A percentile compares a stretch with the other conserved stretches of the same genome.
Conservation (phyloP, 495 filamentous ascomycete genomes). For the Friedmanniomyces simplex region DNA sequence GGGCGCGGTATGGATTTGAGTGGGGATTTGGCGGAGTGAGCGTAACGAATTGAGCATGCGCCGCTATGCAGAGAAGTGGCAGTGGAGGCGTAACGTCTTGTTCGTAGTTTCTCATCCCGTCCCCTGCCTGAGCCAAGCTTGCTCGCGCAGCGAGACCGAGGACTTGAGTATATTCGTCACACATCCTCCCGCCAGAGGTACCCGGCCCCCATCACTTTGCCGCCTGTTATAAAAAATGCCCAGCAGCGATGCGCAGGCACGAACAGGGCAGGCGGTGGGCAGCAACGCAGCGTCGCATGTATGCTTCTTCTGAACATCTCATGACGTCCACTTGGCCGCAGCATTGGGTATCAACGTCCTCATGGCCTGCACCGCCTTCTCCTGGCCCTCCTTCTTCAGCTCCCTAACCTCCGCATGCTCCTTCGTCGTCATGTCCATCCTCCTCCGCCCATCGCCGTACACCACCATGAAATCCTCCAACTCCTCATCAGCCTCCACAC, state of each 20-base stretch:
- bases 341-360: slow-evolving; percentile 11
- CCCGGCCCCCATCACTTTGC: too few relatives aligned
- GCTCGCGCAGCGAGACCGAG: too few relatives aligned
- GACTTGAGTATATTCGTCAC: too few relatives aligned
- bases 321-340: slow-evolving; percentile 1
- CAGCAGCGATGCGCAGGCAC: too few relatives aligned
- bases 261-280: too few relatives aligned
- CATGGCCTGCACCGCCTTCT: slow-evolving; percentile 4
- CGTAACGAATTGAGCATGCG: neutral
- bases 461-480: slow-evolving; percentile 58
- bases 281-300: too few relatives aligned
- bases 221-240: too few relatives aligned
- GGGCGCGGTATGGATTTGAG: neutral
- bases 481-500: slow-evolving; percentile 43
- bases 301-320: neutral
- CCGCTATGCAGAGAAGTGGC: too few relatives aligned
- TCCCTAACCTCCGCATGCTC: slow-evolving; percentile 5
- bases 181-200: too few relatives aligned
- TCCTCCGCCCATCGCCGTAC: slow-evolving; percentile 38
- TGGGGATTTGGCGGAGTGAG: neutral
- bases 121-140: too few relatives aligned
- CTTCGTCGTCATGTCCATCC: slow-evolving; percentile 8
- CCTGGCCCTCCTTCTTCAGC: slow-evolving; percentile 4
- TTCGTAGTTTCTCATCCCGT: too few relatives aligned
- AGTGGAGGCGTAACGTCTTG: too few relatives aligned